Base-by-base conservation (phyloP, 441 rosid species). In the Cnidoscolus chayamansa region DNA sequence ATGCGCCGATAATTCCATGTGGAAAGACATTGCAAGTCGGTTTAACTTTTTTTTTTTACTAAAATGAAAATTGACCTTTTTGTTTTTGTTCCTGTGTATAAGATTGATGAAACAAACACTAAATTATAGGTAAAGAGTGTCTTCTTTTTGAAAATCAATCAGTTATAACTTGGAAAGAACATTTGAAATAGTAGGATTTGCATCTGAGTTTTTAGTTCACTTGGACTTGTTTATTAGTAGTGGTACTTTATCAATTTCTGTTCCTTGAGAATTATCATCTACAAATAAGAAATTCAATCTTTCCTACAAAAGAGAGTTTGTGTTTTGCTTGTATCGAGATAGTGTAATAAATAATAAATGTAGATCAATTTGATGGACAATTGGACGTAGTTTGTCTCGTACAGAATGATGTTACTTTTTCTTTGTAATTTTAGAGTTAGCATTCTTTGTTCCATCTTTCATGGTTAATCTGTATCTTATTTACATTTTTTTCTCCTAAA, bases 401-500 rank as follows among this genome's bases (percentile, higher is more conserved):
- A 40, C 0, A 40, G 6, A 40, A 54, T 45, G 63, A 64, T 54
- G 54, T 64, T 56, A 10, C 2, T 37, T 54, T 64, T 32, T 45
- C 19, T 11, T 35, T 47, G 32, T 73, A 35, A 55, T 47, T 72
- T 45, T 61, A 45, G 11, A 17, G 70, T 47, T 62, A 30, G 50
- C 49, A 35, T 54, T 20, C 32, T 68, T 54, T 13, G 19, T 31
- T 45, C 51, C 57, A 55, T 63, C 30, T 62, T 51, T 25, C 9
- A 47, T 17, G 16, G 12, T 56, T 10, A n/a, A 7, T n/a, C 0
- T 32, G 25, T 37, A 45, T 56, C 4, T 6, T 61, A n/a, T 31
- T 32, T 30, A 10, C 4, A 25, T 75, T 19, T 35, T 35, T 15
- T 70, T 65, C 54, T 61, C 67, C 47, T 25, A 69, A 54, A 16